These are phyloP conservation scores for Grosmannia penicillata DNA, from an alignment of 2,329 filamentous ascomycete species.

Conservation along the genomic window DNA sequence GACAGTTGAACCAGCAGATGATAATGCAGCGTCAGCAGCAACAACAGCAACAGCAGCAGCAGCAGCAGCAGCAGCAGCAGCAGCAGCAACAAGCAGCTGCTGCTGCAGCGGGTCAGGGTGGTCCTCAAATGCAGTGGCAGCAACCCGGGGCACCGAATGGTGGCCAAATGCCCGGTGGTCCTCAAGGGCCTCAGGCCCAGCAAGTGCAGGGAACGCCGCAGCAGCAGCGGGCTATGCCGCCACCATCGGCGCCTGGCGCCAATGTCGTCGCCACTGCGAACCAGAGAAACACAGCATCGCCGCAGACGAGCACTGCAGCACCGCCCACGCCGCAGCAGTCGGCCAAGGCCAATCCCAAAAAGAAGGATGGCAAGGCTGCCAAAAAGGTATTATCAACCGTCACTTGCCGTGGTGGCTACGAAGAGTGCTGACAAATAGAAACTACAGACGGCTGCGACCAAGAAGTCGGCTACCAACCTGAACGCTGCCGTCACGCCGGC, in stretches of 20 bases:
- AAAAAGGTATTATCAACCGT: conserved; percentile 45
- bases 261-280: conserved; percentile 26
- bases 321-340: conserved; percentile 63
- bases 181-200: conserved; percentile 19
- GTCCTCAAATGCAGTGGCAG: conserved; percentile 33
- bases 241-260: conserved; percentile 42
- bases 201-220: conserved; percentile 55
- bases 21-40: conserved; percentile 29
- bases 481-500: conserved; percentile 39
- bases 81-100: conserved; percentile 7
- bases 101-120: conserved; percentile 10
- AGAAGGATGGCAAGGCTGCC: conserved; percentile 53
- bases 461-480: conserved; percentile 44
- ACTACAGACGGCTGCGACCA: conserved; percentile 38
- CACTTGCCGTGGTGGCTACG: not conserved
- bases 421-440: conserved; percentile 7
- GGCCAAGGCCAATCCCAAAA: conserved; percentile 63
- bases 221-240: conserved; percentile 56
- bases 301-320: conserved; percentile 47
- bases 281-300: conserved; percentile 43
- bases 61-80: conserved; percentile 6
- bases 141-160: conserved; percentile 25
- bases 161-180: conserved; percentile 23
- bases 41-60: conserved; percentile 8
- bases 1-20: conserved; percentile 48